A percentile compares a stretch with the other conserved stretches of the same genome.
phyloP scores from a whole-genome alignment of 352 stramenopile species.

The Globisporangium viniferum region DNA sequence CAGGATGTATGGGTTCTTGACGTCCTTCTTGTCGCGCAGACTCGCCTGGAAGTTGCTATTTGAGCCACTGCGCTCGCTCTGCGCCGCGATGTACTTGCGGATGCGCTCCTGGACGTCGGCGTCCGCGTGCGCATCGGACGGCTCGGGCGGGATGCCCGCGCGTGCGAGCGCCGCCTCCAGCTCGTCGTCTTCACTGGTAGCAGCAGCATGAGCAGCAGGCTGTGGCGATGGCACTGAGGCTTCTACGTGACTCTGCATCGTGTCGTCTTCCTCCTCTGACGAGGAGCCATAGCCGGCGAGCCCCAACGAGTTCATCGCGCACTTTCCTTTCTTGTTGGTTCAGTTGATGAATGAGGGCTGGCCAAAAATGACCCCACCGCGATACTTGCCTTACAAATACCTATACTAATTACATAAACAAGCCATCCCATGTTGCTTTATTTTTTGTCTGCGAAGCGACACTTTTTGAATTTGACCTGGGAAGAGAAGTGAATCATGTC shows the following conservation, averaged over 20 bases:
- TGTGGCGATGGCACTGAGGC: neutral
- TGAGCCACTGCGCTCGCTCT: slow-evolving; percentile 19
- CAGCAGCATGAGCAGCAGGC: no score
- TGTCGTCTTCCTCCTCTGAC: slow-evolving; percentile 29
- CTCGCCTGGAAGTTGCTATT: slow-evolving; percentile 55
- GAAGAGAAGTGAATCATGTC: neutral
- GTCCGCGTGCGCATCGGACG: slow-evolving; percentile 15
- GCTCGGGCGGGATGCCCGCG: slow-evolving; percentile 43
- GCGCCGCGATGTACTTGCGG: slow-evolving; percentile 48
- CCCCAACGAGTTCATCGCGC: slow-evolving; percentile 32
- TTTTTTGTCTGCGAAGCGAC: neutral
- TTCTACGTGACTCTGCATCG: neutral
- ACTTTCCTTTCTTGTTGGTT: neutral
- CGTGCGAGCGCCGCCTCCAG: slow-evolving; percentile 30
- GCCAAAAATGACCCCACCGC: neutral
- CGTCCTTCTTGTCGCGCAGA: slow-evolving; percentile 79
- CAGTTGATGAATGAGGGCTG: neutral
- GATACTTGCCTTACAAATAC: neutral
- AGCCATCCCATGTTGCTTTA: neutral
- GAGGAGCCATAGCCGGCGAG: slow-evolving; percentile 32
- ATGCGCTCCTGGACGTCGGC: slow-evolving; percentile 60
- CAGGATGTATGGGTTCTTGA: slow-evolving; percentile 85
- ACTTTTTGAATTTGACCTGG: neutral
- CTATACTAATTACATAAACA: neutral
- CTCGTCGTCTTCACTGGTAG: slow-evolving; percentile 11